Base-by-base conservation (phyloP, 495 filamentous ascomycete species). In the Talaromyces wortmannii region DNA sequence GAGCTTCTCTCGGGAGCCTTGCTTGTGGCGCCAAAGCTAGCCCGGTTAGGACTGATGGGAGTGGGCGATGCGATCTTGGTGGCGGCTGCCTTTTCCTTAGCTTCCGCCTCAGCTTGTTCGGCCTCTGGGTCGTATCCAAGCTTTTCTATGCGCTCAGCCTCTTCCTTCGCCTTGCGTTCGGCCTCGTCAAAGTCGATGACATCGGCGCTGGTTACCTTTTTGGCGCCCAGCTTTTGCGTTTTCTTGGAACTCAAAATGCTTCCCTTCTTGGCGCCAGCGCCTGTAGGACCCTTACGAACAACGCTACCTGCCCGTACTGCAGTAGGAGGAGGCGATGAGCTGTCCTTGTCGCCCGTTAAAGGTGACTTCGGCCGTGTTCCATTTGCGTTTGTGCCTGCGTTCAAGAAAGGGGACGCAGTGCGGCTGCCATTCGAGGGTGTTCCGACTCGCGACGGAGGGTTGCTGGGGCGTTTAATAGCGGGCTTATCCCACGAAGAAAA, bases 401-500 rank as follows among this genome's bases (percentile, higher is more conserved):
- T 92, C 53, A 97, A 80, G 79, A 95, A 95, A 6, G 94, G 92
- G 10, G 95, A 96, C 4, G 83, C 78, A 33, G 87, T 95, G 60
- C 92, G 87, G 60, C 87, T 88, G 57, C 89, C 80, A 17, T 91
- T 83, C 5, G 92, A 91, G 15, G 90, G 90, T 5, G 94, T 97
- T 33, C 85, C 85, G 36, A 90, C 94, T 65, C 94, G 87, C 32
- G 92, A 96, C 31, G 92, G 83, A 30, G 94, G 94, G 57, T 95
- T 94, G 61, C 89, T 96, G 7, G 92, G 95, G 55, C 92, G 88
- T 76, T 97, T 98, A 75, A 98, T 96, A 4, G 91, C 82, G 4
- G 94, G 94, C 72, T 96, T 96, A 67, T 97, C 95, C 92, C 92
- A 98, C 0, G 91, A 95, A 7, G 92, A 95, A 77, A 97, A 98